These are phyloP conservation scores for Chytriomyces sp. DNA, from an alignment of 192 early-diverging fungal genomes.

Conservation along the genomic window DNA sequence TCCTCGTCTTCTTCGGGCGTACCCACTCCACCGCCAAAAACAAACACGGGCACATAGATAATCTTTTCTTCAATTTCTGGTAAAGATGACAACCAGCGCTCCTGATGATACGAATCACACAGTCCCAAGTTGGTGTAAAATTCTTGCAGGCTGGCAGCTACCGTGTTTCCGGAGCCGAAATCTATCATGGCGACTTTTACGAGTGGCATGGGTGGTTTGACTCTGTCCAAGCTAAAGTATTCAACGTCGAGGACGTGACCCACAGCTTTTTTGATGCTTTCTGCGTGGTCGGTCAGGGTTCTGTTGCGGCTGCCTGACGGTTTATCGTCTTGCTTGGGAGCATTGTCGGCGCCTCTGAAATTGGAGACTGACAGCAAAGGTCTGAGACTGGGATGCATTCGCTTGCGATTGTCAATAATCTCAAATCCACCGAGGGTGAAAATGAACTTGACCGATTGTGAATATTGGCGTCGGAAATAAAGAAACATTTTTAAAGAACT, in stretches of 20 bases:
- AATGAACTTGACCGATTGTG: not conserved
- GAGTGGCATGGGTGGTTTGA: not conserved
- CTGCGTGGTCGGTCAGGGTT: not conserved
- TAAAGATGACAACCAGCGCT: not conserved
- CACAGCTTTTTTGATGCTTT: not conserved
- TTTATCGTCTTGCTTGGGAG: not conserved
- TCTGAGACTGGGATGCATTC: conserved; percentile 1
- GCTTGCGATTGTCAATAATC: conserved; percentile 12
- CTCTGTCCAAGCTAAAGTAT: not conserved
- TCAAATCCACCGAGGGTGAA: not conserved
- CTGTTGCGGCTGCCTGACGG: not conserved
- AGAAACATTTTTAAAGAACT: too few relatives aligned
- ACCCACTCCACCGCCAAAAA: conserved; percentile 2
- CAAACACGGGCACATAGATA: conserved; percentile 26
- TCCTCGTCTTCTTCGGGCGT: not conserved
- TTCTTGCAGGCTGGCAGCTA: conserved; percentile 1
- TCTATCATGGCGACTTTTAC: conserved; percentile 14
- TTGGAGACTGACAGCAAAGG: conserved; percentile 21
- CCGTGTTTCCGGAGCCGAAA: conserved; percentile 20
- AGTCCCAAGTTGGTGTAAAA: conserved; percentile 14
- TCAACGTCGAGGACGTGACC: not conserved
- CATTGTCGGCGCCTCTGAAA: not conserved
- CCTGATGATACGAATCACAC: not conserved
- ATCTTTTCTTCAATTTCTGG: not conserved
- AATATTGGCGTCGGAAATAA: too few relatives aligned